These are phyloP conservation scores for Globisporangium nodosum DNA, from an alignment of 352 stramenopile species.

Conservation along the genomic window DNA sequence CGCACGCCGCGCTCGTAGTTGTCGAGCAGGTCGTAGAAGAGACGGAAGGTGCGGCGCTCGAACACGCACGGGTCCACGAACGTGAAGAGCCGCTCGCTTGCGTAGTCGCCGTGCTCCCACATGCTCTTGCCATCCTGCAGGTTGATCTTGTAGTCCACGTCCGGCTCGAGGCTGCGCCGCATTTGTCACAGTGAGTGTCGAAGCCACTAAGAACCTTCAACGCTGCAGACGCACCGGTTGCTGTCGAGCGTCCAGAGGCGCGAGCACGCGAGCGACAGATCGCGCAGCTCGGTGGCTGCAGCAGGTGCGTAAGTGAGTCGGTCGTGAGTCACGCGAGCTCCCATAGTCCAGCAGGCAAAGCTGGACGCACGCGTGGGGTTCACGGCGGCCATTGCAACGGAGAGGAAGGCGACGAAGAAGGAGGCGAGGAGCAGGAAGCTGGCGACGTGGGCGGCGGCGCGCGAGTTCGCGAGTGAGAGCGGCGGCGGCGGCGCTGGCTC, in stretches of 20 bases:
- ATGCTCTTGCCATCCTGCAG: constrained; percentile 90
- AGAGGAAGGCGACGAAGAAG: not conserved
- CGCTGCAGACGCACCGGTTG: constrained; percentile 42
- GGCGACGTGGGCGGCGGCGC: not conserved
- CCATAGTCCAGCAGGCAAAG: no score
- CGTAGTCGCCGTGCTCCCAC: constrained; percentile 85
- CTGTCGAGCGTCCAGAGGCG: constrained; percentile 92
- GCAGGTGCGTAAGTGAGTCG: no score
- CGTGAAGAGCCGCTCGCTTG: constrained; percentile 88
- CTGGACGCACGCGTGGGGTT: not conserved
- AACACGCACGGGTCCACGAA: constrained; percentile 85
- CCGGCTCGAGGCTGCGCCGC: constrained; percentile 57
- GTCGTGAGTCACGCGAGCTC: no score
- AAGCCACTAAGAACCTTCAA: no score
- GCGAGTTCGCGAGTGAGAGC: not conserved
- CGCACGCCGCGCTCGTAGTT: constrained; percentile 81
- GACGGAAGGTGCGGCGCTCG: constrained; percentile 86
- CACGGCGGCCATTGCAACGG: not conserved
- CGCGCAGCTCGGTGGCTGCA: constrained; percentile 43
- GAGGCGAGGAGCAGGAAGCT: no score
- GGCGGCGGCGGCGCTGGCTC: not conserved
- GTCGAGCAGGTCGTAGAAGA: constrained; percentile 89
- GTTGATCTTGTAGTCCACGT: constrained; percentile 91
- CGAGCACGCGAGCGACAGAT: constrained; percentile 72
- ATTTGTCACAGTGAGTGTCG: not conserved